Percentiles rank a stretch among this genome's conserved stretches.
phyloP scores from a whole-genome alignment of 2,329 filamentous ascomycete species.

The Apiospora malaysiana region DNA sequence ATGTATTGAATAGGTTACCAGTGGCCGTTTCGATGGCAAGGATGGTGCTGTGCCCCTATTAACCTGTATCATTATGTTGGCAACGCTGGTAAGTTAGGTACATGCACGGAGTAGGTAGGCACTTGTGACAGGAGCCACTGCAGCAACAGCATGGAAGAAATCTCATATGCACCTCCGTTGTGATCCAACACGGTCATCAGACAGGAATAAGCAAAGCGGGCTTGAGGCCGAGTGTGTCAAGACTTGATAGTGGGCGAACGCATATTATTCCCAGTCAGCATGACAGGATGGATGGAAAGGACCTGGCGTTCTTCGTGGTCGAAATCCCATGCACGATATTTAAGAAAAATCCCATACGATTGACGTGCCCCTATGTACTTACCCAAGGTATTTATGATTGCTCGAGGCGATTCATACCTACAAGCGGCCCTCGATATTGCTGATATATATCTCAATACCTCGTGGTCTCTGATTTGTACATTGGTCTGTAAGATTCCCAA shows the following conservation, averaged over 20 bases:
- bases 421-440: no score
- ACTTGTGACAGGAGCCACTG: background rate
- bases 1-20: background rate
- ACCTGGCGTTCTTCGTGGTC: no score
- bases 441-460: no score
- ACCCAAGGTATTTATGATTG: no score
- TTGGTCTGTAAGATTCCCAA: no score
- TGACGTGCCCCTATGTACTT: no score
- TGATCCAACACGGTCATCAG: background rate
- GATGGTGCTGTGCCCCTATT: background rate
- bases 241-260: background rate
- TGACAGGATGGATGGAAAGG: background rate
- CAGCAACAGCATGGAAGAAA: background rate
- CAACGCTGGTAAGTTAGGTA: background rate
- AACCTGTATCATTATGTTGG: background rate
- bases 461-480: no score
- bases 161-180: background rate
- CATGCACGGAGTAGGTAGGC: no score
- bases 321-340: no score
- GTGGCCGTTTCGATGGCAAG: conserved; percentile 2
- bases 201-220: background rate
- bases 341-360: no score
- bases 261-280: background rate
- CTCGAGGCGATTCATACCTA: no score
- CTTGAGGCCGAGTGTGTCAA: conserved; percentile 5